A percentile compares a stretch with the other conserved stretches of the same genome.
These are phyloP conservation scores for Cercospora sp. DNA, from an alignment of 2,329 filamentous ascomycete species.

Conservation along the genomic window DNA sequence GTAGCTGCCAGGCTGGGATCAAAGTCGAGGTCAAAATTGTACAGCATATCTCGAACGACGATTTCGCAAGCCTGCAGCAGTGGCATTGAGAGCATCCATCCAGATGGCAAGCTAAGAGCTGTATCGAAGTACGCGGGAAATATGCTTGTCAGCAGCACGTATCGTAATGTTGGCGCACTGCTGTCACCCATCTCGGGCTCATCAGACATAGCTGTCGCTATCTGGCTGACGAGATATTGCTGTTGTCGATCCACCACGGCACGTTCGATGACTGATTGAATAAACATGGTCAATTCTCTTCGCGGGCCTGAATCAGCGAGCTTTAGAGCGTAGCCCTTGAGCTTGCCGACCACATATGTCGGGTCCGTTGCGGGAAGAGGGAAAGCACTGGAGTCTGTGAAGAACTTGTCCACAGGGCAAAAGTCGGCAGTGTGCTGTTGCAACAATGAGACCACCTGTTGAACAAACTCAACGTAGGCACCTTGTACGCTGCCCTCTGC, in stretches of 20 bases:
- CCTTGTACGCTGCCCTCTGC: conserved; percentile 44
- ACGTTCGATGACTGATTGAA: conserved; percentile 61
- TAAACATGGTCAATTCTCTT: conserved; percentile 59
- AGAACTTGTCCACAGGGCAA: conserved; percentile 58
- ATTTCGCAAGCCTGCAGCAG: conserved; percentile 52
- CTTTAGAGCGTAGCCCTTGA: conserved; percentile 61
- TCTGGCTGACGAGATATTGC: conserved; percentile 56
- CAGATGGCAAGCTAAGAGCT: conserved; percentile 47
- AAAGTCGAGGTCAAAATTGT: conserved; percentile 28
- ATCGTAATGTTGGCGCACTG: conserved; percentile 48
- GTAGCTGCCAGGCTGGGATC: not conserved
- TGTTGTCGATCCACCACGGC: conserved; percentile 61
- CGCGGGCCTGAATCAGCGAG: conserved; percentile 50
- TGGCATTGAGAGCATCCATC: conserved; percentile 56
- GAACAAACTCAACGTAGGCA: conserved; percentile 63
- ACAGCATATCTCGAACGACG: conserved; percentile 48
- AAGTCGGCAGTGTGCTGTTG: conserved; percentile 63
- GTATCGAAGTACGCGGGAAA: conserved; percentile 59
- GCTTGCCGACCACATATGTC: conserved; percentile 61
- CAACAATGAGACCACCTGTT: conserved; percentile 59
- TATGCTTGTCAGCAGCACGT: conserved; percentile 55
- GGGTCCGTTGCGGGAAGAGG: conserved; percentile 62
- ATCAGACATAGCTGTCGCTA: conserved; percentile 52
- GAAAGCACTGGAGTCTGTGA: conserved; percentile 61
- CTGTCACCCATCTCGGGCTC: conserved; percentile 45